Percentiles rank a stretch among this genome's conserved stretches.
Conservation (phyloP, 495 filamentous ascomycete species). For the Podospora pseudocomata region DNA sequence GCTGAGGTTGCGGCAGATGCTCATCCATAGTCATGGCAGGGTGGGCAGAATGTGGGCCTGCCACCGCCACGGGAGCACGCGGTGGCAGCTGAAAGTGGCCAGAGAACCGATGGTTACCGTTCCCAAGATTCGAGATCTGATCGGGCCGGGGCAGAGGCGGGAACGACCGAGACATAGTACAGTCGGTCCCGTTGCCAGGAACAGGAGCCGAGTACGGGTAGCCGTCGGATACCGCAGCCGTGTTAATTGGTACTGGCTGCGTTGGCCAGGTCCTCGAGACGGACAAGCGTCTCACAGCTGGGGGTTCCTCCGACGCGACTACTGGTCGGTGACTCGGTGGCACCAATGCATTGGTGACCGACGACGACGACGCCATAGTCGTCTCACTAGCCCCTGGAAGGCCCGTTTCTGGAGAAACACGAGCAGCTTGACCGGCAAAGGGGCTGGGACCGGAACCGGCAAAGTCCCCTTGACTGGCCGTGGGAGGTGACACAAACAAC, state of each 20-base stretch:
- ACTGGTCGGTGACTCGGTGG: conserved; percentile 10
- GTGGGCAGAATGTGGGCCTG: not conserved
- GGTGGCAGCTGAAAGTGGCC: conserved; percentile 35
- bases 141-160: conserved; percentile 32
- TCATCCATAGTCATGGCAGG: not conserved
- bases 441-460: not conserved
- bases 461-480: conserved; percentile 3
- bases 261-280: conserved; percentile 47
- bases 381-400: conserved; percentile 4
- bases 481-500: conserved; percentile 6
- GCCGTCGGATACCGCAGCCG: conserved; percentile 23
- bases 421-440: conserved; percentile 15
- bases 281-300: conserved; percentile 32
- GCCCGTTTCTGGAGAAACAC: conserved; percentile 7
- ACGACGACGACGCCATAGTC: conserved; percentile 9
- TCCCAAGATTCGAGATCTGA: conserved; percentile 28
- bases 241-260: conserved; percentile 23
- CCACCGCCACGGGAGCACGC: conserved; percentile 28
- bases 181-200: conserved; percentile 24
- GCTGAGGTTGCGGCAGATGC: not conserved
- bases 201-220: conserved; percentile 43
- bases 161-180: conserved; percentile 28
- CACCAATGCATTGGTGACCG: conserved; percentile 17
- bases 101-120: conserved; percentile 27
- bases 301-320: conserved; percentile 13